phyloP scores from a whole-genome alignment of 208 protist genomes.

The Trichomonas gallinae region DNA sequence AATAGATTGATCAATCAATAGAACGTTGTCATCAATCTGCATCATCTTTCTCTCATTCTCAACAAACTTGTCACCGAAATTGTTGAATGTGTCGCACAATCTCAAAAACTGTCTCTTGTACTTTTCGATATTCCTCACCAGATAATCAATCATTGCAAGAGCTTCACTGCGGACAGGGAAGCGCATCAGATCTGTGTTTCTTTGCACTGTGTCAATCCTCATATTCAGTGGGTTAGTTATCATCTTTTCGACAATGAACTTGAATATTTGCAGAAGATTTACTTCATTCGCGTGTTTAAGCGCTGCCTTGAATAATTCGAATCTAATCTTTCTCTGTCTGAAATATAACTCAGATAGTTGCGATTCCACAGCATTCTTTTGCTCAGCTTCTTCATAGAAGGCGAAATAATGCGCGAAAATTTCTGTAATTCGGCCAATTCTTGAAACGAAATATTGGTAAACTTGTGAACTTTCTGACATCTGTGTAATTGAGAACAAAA shows the following conservation, averaged over 20 bases:
- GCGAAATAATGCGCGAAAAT: not conserved
- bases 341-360: not conserved
- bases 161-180: not conserved
- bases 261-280: not conserved
- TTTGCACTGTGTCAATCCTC: not conserved
- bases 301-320: not conserved
- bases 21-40: not conserved
- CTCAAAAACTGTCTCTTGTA: not conserved
- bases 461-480: not conserved
- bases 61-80: not conserved
- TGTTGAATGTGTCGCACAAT: not conserved
- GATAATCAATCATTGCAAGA: not conserved
- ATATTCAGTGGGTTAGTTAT: not conserved
- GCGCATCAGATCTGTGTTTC: not conserved
- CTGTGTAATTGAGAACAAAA: not conserved
- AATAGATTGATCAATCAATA: not conserved
- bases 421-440: not conserved
- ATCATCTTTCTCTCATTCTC: not conserved
- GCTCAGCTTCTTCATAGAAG: not conserved
- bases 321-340: not conserved
- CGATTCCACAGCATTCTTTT: not conserved
- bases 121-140: not conserved
- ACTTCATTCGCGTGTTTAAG: not conserved
- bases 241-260: not conserved
- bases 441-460: not conserved